Evolutionary conservation across 2,329 filamentous ascomycete species (phyloP).

Genomic region (Colletotrichum incanum): DNA sequence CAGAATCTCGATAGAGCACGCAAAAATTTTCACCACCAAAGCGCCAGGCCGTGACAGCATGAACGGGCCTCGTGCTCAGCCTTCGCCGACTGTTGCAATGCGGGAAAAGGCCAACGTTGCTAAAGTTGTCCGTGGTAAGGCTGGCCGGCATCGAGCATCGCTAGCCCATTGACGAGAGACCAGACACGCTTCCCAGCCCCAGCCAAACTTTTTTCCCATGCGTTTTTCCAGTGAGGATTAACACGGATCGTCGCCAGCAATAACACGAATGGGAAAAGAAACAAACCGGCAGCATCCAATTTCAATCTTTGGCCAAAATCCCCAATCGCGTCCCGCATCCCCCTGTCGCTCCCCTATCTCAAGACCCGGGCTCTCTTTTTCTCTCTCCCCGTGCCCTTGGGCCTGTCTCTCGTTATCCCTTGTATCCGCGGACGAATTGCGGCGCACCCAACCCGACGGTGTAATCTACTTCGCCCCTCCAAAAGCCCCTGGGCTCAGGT

Average conservation of each 20-base stretch:
- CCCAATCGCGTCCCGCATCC: slow-evolving; percentile 10
- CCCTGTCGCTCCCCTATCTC: slow-evolving; percentile 20
- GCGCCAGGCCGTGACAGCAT: slow-evolving; percentile 22
- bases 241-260: neutral
- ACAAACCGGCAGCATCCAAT: neutral
- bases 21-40: slow-evolving; percentile 37
- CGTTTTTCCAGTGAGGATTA: neutral
- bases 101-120: neutral
- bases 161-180: neutral
- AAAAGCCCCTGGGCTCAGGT: slow-evolving; percentile 23
- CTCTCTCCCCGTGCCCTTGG: slow-evolving; percentile 17
- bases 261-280: slow-evolving; percentile 10
- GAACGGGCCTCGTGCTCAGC: neutral
- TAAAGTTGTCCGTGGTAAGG: neutral
- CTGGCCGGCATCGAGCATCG: neutral
- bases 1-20: slow-evolving; percentile 11
- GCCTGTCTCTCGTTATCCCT: slow-evolving; percentile 32
- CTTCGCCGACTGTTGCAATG: no score
- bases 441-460: slow-evolving; percentile 26
- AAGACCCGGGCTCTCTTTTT: neutral
- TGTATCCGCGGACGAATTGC: slow-evolving; percentile 39
- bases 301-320: neutral
- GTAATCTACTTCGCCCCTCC: slow-evolving; percentile 42
- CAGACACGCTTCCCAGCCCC: neutral
- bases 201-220: neutral